Evolutionary conservation across 805 yeast genomes (phyloP).

Genomic region (Priceomyces medius): DNA sequence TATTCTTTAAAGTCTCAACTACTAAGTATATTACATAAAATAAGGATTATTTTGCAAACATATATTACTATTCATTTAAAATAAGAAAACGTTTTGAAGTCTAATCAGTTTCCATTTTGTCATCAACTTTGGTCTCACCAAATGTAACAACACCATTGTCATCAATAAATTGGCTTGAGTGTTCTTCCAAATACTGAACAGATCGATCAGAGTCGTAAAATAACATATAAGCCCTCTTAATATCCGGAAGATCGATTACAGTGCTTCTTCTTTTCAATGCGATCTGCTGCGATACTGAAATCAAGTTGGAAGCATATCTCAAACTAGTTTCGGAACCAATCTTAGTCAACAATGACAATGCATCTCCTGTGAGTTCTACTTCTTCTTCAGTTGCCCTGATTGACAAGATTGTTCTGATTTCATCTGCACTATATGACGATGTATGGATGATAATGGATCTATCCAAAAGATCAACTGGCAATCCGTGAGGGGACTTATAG

Average conservation of each 20-base stretch:
- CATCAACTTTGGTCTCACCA: constrained; percentile 28
- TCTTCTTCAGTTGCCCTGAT: constrained; percentile 95
- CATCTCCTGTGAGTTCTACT: constrained; percentile 77
- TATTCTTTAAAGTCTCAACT: too few species aligned
- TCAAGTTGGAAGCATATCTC: constrained; percentile 88
- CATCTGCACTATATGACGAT: constrained; percentile 70
- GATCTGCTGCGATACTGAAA: constrained; percentile 85
- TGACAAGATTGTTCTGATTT: constrained; percentile 78
- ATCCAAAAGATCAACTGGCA: constrained; percentile 92
- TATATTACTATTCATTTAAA: constrained; percentile 3
- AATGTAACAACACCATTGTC: constrained; percentile 73
- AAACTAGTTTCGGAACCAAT: constrained; percentile 88
- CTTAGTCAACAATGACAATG: constrained; percentile 81
- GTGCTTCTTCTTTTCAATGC: constrained; percentile 76
- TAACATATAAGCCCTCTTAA: constrained; percentile 81
- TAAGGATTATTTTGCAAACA: constrained; percentile 1
- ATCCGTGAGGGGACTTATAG: constrained; percentile 95
- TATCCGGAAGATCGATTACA: constrained; percentile 72
- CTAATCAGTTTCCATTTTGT: constrained; percentile 40
- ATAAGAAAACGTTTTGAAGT: neutral
- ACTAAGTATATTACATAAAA: neutral
- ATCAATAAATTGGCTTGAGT: constrained; percentile 66
- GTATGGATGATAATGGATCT: constrained; percentile 93
- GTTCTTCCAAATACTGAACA: constrained; percentile 77
- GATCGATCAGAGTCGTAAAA: constrained; percentile 89